Base-by-base conservation (phyloP, 1,284 basidiomycete genomes). In the Marasmius fiardii region DNA sequence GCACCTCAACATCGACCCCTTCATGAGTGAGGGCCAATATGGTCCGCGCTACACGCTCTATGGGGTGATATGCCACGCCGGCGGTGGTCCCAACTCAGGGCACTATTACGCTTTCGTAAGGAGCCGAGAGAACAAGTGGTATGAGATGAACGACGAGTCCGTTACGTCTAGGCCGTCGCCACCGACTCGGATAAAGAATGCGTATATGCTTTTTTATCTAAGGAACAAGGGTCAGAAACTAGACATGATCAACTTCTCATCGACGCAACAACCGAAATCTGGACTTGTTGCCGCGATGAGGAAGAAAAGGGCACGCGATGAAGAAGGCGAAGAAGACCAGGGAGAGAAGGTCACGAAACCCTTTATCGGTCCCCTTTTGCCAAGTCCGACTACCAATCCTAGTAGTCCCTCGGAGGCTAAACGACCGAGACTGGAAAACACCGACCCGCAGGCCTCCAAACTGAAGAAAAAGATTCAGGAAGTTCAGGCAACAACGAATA, bases 51-150 rank as follows among this genome's bases (percentile, higher is more conserved):
- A 99, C 71, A 82, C 85, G 2, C 75, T 99, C 0, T 98, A 94
- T 66, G 96, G 90, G 37, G 85, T 98, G 55, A 93, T 98, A 54
- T 94, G 88, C 61, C 97, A 99, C 69, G 92, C 90, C 21, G 97
- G 97, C 51, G 81, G 85, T 47, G 93, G 95, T 2, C 93, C 95
- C 12, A 93, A 97, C 67, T 96, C 92, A 2, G 97, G 97, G 0
- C 97, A 99, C 70, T 99, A 99, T 72, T 95, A 88, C 60, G 89
- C 96, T 5, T 88, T 87, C 64, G 87, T 98, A 64, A 92, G 86
- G 66, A 81, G 83, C 45, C 81, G 79, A 20, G 76, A 82, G 34
- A 89, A 87, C 2, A 75, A 74, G 54, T 98, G 95, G 95, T 90
- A 83, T 70, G 85, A 93, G 71, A 95, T 95, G 86, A 97, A 99